Evolutionary conservation across 371 early-diverging fungal genomes (phyloP).

Genomic region (Sporodiniella umbellata): DNA sequence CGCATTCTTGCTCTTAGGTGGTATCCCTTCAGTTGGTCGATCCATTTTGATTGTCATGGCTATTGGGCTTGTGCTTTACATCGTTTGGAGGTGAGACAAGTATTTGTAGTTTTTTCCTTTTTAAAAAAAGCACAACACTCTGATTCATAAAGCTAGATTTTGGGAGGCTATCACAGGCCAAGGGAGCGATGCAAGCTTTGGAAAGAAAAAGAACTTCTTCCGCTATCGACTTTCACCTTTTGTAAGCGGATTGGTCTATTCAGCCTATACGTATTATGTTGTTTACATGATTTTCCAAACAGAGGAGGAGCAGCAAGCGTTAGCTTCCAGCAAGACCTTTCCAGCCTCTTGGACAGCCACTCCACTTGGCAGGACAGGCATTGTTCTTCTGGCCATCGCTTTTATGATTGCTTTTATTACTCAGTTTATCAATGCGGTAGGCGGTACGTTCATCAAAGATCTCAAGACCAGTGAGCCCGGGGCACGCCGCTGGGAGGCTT

Average conservation of each 20-base stretch:
- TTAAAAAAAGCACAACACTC: not conserved
- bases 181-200: constrained; percentile 33
- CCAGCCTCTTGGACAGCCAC: constrained; percentile 37
- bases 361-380: constrained; percentile 30
- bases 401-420: constrained; percentile 43
- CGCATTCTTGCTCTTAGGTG: constrained; percentile 42
- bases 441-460: constrained; percentile 38
- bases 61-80: constrained; percentile 38
- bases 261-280: constrained; percentile 42
- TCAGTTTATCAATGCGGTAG: constrained; percentile 39
- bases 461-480: constrained; percentile 32
- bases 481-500: constrained; percentile 30
- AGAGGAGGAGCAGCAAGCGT: constrained; percentile 27
- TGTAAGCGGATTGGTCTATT: constrained; percentile 42
- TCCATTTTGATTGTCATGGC: constrained; percentile 42
- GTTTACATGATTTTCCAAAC: constrained; percentile 43
- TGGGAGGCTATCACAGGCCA: constrained; percentile 50
- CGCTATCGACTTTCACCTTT: constrained; percentile 44
- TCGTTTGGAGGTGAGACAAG: constrained; percentile 37
- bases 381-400: constrained; percentile 37
- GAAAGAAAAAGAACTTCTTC: constrained; percentile 40
- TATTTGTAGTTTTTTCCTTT: not conserved
- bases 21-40: constrained; percentile 37
- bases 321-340: constrained; percentile 37
- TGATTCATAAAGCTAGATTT: constrained; percentile 16